Evolutionary conservation across 164 flowering plant genomes (phyloP).

Genomic region (Platanus orientalis): DNA sequence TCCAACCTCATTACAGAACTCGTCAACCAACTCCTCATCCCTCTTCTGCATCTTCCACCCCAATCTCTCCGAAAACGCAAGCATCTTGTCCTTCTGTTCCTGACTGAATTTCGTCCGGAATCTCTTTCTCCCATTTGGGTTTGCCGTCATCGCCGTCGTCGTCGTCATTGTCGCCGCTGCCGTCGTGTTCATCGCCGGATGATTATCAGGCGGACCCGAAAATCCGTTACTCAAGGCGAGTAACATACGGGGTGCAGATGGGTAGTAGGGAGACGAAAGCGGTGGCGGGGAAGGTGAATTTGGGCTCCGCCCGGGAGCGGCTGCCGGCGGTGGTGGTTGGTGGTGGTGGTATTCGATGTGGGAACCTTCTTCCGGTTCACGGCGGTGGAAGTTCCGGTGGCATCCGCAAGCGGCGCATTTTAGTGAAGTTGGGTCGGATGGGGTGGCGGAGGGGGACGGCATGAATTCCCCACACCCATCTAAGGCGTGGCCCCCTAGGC

Average conservation of each 20-base stretch:
- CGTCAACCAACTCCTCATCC: slow-evolving; percentile 42
- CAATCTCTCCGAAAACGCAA: slow-evolving; percentile 47
- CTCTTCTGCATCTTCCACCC: slow-evolving; percentile 74
- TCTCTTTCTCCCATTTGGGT: slow-evolving; percentile 42
- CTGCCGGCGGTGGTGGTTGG: slow-evolving; percentile 21
- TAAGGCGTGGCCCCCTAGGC: slow-evolving; percentile 49
- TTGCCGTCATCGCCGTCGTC: slow-evolving; percentile 6
- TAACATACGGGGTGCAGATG: slow-evolving; percentile 51
- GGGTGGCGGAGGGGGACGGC: slow-evolving; percentile 36
- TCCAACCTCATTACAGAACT: slow-evolving; percentile 67
- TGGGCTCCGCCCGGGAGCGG: slow-evolving; percentile 15
- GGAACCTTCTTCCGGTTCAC: slow-evolving; percentile 28
- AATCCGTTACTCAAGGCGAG: slow-evolving; percentile 41
- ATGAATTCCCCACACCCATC: slow-evolving; percentile 63
- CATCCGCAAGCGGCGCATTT: slow-evolving; percentile 67
- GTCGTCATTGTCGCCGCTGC: background rate
- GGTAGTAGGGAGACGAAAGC: slow-evolving; percentile 24
- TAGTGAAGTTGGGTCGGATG: slow-evolving; percentile 38
- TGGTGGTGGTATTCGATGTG: slow-evolving; percentile 11
- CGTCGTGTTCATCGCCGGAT: background rate
- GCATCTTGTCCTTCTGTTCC: slow-evolving; percentile 88
- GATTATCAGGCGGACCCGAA: background rate
- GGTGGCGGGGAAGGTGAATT: slow-evolving; percentile 40
- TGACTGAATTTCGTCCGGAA: slow-evolving; percentile 62
- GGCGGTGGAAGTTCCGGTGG: slow-evolving; percentile 64